phyloP scores from a whole-genome alignment of 345 rosid genomes.

The Draba incana region DNA sequence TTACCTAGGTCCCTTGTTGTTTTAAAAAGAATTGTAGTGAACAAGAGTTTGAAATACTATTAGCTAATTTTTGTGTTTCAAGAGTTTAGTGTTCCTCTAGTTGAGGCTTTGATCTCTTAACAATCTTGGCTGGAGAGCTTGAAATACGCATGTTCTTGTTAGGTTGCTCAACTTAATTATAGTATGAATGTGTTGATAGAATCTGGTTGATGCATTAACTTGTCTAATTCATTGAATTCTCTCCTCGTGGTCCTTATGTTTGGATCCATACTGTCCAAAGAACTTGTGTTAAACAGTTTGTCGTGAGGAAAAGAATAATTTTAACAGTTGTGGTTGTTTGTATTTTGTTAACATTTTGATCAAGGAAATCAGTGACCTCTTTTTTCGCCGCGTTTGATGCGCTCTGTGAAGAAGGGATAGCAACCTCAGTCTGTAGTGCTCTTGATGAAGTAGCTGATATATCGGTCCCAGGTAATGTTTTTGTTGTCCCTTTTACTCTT shows the following conservation, averaged over 20 bases:
- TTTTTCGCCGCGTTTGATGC: slow-evolving; percentile 89
- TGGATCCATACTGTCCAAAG: slow-evolving; percentile 6
- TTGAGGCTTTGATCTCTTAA: slow-evolving; percentile 4
- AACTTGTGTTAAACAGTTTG: neutral
- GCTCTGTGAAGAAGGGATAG: slow-evolving; percentile 93
- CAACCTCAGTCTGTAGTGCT: slow-evolving; percentile 87
- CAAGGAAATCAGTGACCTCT: slow-evolving; percentile 81
- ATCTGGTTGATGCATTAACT: slow-evolving; percentile 16
- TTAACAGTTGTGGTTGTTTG: slow-evolving; percentile 26
- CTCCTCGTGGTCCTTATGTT: slow-evolving; percentile 23
- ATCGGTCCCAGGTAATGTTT: slow-evolving; percentile 76
- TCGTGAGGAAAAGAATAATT: neutral
- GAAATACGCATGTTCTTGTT: neutral
- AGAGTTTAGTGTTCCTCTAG: slow-evolving; percentile 1
- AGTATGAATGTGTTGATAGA: slow-evolving; percentile 10
- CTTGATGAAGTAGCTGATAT: slow-evolving; percentile 93
- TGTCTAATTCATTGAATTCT: slow-evolving; percentile 6
- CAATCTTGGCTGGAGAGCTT: slow-evolving; percentile 4
- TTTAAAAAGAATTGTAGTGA: slow-evolving; percentile 13
- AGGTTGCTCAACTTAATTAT: neutral
- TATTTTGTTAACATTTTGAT: slow-evolving; percentile 28
- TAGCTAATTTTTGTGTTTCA: neutral
- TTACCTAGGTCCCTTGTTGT: slow-evolving; percentile 3
- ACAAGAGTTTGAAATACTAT: slow-evolving; percentile 5
- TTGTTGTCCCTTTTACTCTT: neutral